A percentile compares a stretch with the other conserved stretches of the same genome.
phyloP scores from a whole-genome alignment of 495 filamentous ascomycete species.

The Podospora conica region DNA sequence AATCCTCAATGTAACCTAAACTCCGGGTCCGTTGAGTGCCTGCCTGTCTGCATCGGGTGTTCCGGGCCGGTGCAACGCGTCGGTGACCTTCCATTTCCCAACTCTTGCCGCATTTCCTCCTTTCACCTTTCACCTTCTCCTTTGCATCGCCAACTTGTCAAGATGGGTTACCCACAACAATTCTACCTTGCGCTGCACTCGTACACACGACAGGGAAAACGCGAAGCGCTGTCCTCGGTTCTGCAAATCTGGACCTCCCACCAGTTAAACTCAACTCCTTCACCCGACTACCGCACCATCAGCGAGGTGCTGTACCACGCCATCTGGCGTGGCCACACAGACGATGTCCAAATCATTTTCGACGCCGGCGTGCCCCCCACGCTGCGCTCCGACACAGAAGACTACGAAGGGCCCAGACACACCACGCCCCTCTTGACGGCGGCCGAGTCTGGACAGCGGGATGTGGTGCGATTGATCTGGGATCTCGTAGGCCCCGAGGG shows the following conservation, averaged over 20 bases:
- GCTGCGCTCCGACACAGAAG: not conserved
- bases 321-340: not conserved
- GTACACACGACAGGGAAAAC: too few relatives aligned
- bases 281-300: not conserved
- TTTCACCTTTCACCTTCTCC: too few relatives aligned
- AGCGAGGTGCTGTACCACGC: not conserved
- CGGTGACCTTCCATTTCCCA: too few relatives aligned
- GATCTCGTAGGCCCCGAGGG: not conserved
- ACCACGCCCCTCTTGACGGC: not conserved
- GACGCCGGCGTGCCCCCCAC: not conserved
- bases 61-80: too few relatives aligned
- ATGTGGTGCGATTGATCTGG: not conserved
- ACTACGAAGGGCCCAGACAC: too few relatives aligned
- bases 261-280: not conserved
- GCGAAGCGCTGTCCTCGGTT: not conserved
- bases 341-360: not conserved
- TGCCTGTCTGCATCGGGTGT: too few relatives aligned
- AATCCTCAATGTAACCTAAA: too few relatives aligned
- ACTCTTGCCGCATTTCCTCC: too few relatives aligned
- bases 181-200: too few relatives aligned
- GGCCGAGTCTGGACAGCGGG: not conserved
- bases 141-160: too few relatives aligned
- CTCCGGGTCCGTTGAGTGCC: too few relatives aligned
- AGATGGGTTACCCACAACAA: too few relatives aligned
- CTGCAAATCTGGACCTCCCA: not conserved